Conservation (phyloP, 768 basidiomycete genomes). For the Tremella yokohamensis region DNA sequence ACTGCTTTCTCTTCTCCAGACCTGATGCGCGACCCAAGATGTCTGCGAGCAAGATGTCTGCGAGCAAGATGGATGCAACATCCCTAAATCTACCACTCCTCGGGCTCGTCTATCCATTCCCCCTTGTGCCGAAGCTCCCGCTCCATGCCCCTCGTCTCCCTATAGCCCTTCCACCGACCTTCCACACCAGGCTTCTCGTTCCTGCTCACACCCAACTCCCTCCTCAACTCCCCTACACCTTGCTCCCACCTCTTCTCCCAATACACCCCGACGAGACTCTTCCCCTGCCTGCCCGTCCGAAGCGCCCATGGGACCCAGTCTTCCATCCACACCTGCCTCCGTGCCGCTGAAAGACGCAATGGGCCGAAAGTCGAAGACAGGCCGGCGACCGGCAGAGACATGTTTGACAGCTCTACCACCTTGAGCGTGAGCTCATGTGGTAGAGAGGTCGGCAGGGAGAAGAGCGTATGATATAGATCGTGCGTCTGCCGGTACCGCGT, state of each 20-base stretch:
- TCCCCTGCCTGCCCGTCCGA: conserved; percentile 69
- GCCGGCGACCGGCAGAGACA: conserved; percentile 81
- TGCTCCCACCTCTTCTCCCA: conserved; percentile 95
- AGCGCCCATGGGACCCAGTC: conserved; percentile 94
- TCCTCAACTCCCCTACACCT: conserved; percentile 73
- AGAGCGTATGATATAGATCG: conserved; percentile 93
- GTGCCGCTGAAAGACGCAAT: conserved; percentile 61
- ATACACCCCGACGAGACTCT: conserved; percentile 79
- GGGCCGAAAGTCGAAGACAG: conserved; percentile 77
- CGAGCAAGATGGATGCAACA: too few species aligned
- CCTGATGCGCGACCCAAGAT: too few species aligned
- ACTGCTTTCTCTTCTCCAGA: too few species aligned
- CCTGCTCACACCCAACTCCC: conserved; percentile 66
- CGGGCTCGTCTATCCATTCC: conserved; percentile 48
- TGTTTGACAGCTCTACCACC: conserved; percentile 87
- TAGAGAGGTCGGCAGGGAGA: conserved; percentile 81
- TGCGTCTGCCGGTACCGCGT: conserved; percentile 97
- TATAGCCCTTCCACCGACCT: conserved; percentile 62
- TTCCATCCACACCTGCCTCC: conserved; percentile 61
- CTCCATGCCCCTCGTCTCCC: conserved; percentile 63
- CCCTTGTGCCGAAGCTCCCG: conserved; percentile 53
- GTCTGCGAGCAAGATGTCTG: too few species aligned
- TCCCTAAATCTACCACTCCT: conserved; percentile 10
- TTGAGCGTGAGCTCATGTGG: conserved; percentile 91
- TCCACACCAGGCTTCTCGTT: conserved; percentile 66